Percentiles rank a stretch among this genome's conserved stretches.
Evolutionary conservation across 305 asterid genomes (phyloP).

Genomic region (Fraxinus dipetala): DNA sequence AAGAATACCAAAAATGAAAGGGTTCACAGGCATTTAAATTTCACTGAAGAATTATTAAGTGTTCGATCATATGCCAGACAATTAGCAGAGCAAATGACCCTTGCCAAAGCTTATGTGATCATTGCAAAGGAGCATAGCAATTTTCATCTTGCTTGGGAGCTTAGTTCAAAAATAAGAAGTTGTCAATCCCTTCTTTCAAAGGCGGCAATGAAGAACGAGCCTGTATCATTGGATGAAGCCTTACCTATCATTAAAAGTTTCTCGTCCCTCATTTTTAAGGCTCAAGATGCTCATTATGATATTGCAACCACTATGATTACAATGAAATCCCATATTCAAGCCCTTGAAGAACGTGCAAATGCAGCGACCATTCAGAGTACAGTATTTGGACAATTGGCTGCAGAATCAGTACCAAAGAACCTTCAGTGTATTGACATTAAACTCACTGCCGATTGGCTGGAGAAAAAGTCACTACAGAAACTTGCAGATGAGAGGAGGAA

Average conservation of each 20-base stretch:
- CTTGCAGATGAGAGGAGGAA: constrained; percentile 34
- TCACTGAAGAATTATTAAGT: constrained; percentile 37
- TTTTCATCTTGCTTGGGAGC: constrained; percentile 59
- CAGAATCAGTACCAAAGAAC: constrained; percentile 47
- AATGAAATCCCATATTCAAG: constrained; percentile 49
- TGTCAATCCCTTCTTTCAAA: constrained; percentile 51
- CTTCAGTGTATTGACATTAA: constrained; percentile 45
- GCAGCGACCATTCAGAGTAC: constrained; percentile 46
- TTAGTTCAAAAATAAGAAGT: constrained; percentile 47
- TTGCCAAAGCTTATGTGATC: constrained; percentile 52
- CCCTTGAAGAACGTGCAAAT: constrained; percentile 50
- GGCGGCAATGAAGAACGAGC: constrained; percentile 44
- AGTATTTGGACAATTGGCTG: constrained; percentile 43
- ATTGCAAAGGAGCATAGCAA: constrained; percentile 54
- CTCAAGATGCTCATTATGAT: constrained; percentile 52
- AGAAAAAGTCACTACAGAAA: constrained; percentile 24
- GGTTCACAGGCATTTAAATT: constrained; percentile 28
- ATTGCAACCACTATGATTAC: constrained; percentile 57
- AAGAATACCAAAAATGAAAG: constrained; percentile 33
- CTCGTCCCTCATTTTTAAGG: constrained; percentile 46
- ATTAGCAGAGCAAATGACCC: constrained; percentile 51
- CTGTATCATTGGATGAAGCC: constrained; percentile 45
- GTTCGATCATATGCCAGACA: constrained; percentile 50
- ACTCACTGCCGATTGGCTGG: constrained; percentile 44
- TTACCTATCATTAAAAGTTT: constrained; percentile 44